Evolutionary conservation across 495 filamentous ascomycete genomes (phyloP), one percentile per base, ranked within the genome.

Genomic region (Penicillium turbatum): DNA sequence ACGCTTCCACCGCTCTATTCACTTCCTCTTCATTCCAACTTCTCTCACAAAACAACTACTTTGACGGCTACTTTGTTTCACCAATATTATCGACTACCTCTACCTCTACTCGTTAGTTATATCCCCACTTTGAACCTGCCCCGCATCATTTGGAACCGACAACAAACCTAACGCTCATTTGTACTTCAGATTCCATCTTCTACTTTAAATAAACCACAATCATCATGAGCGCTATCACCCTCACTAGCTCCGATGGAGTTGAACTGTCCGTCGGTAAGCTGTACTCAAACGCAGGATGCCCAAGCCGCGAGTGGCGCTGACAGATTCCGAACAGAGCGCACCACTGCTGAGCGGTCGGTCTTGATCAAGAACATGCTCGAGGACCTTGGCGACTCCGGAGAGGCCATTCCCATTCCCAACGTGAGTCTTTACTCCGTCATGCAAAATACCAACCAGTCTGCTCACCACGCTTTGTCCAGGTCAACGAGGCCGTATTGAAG

Each of bases 341-440:
- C 81, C 26, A 87, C 96, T 45, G 91, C 89, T 42, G 90, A 96
- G 76, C 88, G 92, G 43, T 96, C 90, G 6, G 80, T 97, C 50
- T 80, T 98, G 17, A 92, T 98, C 80, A 96, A 96, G 82, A 93
- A 97, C 78, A 84, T 98, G 85, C 80, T 98, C 37, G 93, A 96
- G 63, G 93, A 98, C 71, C 75, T 97, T 30, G 90, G 89, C 52
- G 78, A 79, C n/a, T 72, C 85, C 41, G 76, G 69, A 8, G 82
- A 89, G 57, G 74, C 79, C 11, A 86, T 92, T 34, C 88, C 93
- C 7, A 91, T 97, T 52, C 88, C 90, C 27, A 98, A 97, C 62
- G 93, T 89, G 74, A 69, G 87, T 73, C 3, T 36, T 41, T 19
- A 13, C 13, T 4, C 13, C 31, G 12, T 16, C 21, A 32, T 19